phyloP scores from a whole-genome alignment of 176 grass and related monocot genomes.

The Oryza meyeriana region DNA sequence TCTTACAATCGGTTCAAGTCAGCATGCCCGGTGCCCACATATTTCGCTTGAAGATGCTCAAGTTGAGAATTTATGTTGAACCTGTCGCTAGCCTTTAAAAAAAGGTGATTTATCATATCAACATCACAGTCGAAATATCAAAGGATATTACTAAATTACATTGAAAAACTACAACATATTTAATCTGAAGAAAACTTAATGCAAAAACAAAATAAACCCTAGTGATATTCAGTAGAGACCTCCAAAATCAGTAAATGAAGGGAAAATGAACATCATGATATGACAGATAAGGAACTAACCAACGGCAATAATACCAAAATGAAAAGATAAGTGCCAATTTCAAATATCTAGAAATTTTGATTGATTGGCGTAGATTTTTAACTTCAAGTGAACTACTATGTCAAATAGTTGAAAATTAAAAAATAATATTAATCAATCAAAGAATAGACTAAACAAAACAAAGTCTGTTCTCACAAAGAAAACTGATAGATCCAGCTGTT shows the following conservation, averaged over 20 bases:
- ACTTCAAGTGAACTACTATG: neutral
- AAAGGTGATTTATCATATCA: slow-evolving; percentile 25
- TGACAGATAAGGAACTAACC: neutral
- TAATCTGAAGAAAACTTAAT: neutral
- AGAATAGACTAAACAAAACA: neutral
- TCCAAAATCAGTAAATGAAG: neutral
- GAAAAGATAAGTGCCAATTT: neutral
- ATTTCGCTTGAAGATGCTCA: slow-evolving; percentile 97
- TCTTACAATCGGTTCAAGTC: slow-evolving; percentile 89
- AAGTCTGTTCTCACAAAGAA: no score
- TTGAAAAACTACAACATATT: neutral
- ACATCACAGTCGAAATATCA: neutral
- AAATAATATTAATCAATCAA: neutral
- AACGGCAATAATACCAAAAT: neutral
- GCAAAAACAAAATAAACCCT: neutral
- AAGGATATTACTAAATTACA: neutral
- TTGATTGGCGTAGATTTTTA: neutral
- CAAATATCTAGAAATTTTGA: neutral
- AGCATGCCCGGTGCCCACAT: slow-evolving; percentile 95
- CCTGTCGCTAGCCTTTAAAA: slow-evolving; percentile 83
- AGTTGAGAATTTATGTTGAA: slow-evolving; percentile 99
- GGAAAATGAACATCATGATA: slow-evolving; percentile 10
- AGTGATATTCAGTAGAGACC: neutral
- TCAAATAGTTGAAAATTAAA: neutral
- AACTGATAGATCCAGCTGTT: neutral